Evolutionary conservation across 2,329 filamentous ascomycete genomes (phyloP).

Genomic region (Ophiostoma sp.): DNA sequence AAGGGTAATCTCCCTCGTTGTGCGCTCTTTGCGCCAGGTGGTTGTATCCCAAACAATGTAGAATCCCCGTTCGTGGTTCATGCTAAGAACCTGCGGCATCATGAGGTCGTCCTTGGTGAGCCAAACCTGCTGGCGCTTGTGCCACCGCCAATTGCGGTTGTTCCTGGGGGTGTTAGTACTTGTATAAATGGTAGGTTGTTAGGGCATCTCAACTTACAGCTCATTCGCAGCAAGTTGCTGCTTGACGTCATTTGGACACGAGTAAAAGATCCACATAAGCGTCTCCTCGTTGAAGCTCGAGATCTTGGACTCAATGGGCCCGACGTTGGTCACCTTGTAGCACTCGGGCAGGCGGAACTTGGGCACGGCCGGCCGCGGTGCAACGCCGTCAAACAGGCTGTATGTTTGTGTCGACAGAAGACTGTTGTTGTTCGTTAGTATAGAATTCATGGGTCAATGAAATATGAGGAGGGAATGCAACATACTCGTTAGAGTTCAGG

Average conservation of each 20-base stretch:
- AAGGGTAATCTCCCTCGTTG: constrained; percentile 55
- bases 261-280: constrained; percentile 70
- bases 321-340: constrained; percentile 66
- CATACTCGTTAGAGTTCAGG: constrained; percentile 59
- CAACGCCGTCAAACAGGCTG: constrained; percentile 61
- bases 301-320: constrained; percentile 65
- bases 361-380: constrained; percentile 58
- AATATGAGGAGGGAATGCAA: constrained; percentile 8
- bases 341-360: constrained; percentile 64
- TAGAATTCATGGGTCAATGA: not conserved
- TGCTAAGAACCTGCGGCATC: constrained; percentile 60
- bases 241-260: constrained; percentile 61
- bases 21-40: constrained; percentile 62
- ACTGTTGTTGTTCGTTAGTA: not conserved
- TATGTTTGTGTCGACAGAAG: constrained; percentile 60
- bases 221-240: constrained; percentile 65
- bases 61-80: constrained; percentile 62
- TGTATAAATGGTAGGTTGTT: too few relatives aligned
- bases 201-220: constrained; percentile 48
- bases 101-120: constrained; percentile 67
- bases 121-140: constrained; percentile 67
- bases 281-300: constrained; percentile 68
- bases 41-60: constrained; percentile 66
- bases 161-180: constrained; percentile 45
- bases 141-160: constrained; percentile 67